Base-by-base conservation (phyloP, 768 basidiomycete genomes). In the Mycena latifolia region DNA sequence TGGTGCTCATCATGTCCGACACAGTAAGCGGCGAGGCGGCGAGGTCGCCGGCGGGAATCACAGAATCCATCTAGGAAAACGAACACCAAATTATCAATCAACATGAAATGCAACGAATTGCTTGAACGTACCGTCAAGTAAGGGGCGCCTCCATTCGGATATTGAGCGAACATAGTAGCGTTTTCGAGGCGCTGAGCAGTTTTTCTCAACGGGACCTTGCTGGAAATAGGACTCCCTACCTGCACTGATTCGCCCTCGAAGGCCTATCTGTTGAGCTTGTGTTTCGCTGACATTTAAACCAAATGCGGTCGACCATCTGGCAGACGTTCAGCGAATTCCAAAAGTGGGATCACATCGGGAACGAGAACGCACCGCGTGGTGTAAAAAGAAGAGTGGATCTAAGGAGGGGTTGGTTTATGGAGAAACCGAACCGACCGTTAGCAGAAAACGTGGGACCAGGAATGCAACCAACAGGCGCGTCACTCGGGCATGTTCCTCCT, bases 311-410 rank as follows among this genome's bases (percentile, higher is more conserved):
- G 52, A 80, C 69, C 78, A 78, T 79, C 72, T 71, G 12, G 31
- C 2, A 29, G 8, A 51, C 31, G 20, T 24, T 29, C 46, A 50
- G 46, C 22, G 22, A 24, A 27, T 20, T 18, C 14, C 37, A 18
- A 14, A 39, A 39, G 37, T 39, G 37, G 41, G 5, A 39, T 14
- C n/a, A n/a, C 15, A 17, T 37, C 15, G 29, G 52, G 10, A 14
- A 41, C 74, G 55, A 54, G 9, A 12, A 43, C 74, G 55, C 55
- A 79, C 79, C 1, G 74, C 75, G 59, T 79, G 79, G 69, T 80
- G 77, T 47, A 79, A 41, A 68, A 69, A 80, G 69, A 80, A 79
- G 22, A 80, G 59, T 3, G 79, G 78, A 8, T 79, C 78, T 79
- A 46, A 50, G 61, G 28, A 15, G 43, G 22, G 51, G n/a, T 33